Conservation (phyloP, 148 eudicot species). For the Selenicereus undatus region DNA sequence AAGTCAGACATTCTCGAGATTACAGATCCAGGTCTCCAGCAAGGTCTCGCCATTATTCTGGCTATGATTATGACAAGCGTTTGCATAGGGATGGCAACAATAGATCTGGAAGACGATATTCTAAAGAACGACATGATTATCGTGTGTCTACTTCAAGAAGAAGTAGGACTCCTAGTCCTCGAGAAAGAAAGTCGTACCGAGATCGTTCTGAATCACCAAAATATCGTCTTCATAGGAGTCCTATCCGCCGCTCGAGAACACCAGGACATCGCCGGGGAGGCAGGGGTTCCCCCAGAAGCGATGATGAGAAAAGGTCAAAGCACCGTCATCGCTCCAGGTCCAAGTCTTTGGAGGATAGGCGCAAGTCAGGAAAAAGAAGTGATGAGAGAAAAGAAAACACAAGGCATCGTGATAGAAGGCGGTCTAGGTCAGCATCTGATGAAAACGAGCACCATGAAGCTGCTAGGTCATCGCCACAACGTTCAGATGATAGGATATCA, state of each 20-base stretch:
- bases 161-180: conserved; percentile 75
- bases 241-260: conserved; percentile 56
- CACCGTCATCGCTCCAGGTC: conserved; percentile 60
- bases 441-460: conserved; percentile 26
- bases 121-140: conserved; percentile 47
- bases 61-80: conserved; percentile 62
- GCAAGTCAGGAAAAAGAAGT: conserved; percentile 24
- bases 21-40: conserved; percentile 75
- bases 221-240: conserved; percentile 41
- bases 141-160: conserved; percentile 59
- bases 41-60: conserved; percentile 61
- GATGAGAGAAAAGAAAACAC: conserved; percentile 26
- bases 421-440: conserved; percentile 36
- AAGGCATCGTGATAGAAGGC: conserved; percentile 29
- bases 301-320: conserved; percentile 47
- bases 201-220: conserved; percentile 60
- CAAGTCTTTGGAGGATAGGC: conserved; percentile 41
- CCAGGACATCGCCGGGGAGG: conserved; percentile 51
- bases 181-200: conserved; percentile 52
- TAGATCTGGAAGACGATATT: conserved; percentile 54
- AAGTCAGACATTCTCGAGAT: conserved; percentile 43
- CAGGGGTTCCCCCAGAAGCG: conserved; percentile 49
- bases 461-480: conserved; percentile 31
- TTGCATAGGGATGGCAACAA: conserved; percentile 50
- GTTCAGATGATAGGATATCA: conserved; percentile 33